These are phyloP conservation scores for Pterocarpus macrocarpus DNA, from an alignment of 306 rosid genomes.

Conservation along the genomic window DNA sequence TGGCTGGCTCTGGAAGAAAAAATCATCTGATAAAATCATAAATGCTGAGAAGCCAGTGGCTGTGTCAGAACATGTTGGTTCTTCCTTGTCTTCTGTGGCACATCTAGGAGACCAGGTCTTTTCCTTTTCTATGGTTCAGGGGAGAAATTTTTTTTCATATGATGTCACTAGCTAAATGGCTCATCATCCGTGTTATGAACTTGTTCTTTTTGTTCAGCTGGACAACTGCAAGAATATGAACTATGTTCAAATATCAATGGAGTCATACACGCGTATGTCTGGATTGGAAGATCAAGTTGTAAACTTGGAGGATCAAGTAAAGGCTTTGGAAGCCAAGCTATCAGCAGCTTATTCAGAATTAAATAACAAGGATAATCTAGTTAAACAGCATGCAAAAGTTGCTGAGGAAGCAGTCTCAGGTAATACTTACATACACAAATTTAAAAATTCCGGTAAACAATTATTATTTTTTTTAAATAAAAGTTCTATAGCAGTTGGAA, in stretches of 20 bases:
- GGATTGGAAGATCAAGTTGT: constrained; percentile 82
- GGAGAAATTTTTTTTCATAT: neutral
- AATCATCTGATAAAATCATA: constrained; percentile 71
- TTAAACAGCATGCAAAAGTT: constrained; percentile 92
- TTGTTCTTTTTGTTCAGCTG: constrained; percentile 49
- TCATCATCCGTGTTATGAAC: constrained; percentile 1
- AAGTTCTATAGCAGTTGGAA: constrained; percentile 2
- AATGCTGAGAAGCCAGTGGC: constrained; percentile 60
- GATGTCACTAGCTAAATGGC: constrained; percentile 10
- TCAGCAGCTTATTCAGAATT: constrained; percentile 70
- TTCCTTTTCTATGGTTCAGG: neutral
- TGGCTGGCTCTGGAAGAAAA: constrained; percentile 97
- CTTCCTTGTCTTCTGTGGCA: constrained; percentile 52
- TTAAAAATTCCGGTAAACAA: neutral
- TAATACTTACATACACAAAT: constrained; percentile 38
- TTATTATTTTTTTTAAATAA: no score
- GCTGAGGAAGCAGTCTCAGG: constrained; percentile 99
- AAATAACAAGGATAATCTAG: constrained; percentile 73
- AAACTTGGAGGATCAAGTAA: constrained; percentile 70
- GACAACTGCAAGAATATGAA: constrained; percentile 69
- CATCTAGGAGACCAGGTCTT: constrained; percentile 67
- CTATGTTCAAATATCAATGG: constrained; percentile 90
- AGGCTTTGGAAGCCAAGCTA: constrained; percentile 72
- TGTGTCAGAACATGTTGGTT: constrained; percentile 54
- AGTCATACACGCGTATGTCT: constrained; percentile 72